Percentiles rank a stretch among this genome's conserved stretches.
Evolutionary conservation across 1,139 yeast genomes (phyloP).

Genomic region (Candida gigantensis): DNA sequence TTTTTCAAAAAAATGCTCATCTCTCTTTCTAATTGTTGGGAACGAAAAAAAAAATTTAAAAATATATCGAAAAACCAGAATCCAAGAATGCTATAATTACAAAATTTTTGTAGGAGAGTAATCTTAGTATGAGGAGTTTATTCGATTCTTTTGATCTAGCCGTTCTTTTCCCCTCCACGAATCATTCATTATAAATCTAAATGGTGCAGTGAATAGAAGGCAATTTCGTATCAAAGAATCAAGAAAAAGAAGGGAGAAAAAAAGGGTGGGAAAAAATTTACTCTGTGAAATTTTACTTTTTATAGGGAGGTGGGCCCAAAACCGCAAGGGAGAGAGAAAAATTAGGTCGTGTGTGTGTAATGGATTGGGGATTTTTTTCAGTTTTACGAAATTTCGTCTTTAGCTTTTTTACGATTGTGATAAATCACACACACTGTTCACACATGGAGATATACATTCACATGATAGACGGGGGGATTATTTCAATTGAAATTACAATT

Average conservation of each 20-base stretch:
- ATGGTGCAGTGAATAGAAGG: constrained; percentile 65
- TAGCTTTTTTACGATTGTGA: no score
- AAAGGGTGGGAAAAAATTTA: constrained; percentile 3
- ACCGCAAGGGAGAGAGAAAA: no score
- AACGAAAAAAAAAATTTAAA: background rate
- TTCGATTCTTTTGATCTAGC: constrained; percentile 33
- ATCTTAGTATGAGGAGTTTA: constrained; percentile 43
- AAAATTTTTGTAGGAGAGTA: constrained; percentile 21
- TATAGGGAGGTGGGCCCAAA: no score
- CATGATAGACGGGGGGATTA: no score
- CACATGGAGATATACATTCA: no score
- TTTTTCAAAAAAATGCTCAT: no score
- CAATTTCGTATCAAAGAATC: constrained; percentile 49
- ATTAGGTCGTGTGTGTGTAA: no score
- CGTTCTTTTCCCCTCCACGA: constrained; percentile 51
- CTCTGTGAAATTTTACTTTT: no score
- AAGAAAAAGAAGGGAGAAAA: constrained; percentile 12
- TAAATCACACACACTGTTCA: no score
- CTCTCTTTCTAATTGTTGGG: background rate
- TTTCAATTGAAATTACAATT: no score
- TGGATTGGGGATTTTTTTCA: no score
- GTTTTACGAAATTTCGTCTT: no score
- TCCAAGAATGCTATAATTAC: constrained; percentile 31
- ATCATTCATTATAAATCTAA: constrained; percentile 43
- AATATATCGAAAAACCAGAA: constrained; percentile 39